Evolutionary conservation across 2,329 filamentous ascomycete species (phyloP), one percentile per base, ranked within the genome.

Genomic region (Venturia nashicola): DNA sequence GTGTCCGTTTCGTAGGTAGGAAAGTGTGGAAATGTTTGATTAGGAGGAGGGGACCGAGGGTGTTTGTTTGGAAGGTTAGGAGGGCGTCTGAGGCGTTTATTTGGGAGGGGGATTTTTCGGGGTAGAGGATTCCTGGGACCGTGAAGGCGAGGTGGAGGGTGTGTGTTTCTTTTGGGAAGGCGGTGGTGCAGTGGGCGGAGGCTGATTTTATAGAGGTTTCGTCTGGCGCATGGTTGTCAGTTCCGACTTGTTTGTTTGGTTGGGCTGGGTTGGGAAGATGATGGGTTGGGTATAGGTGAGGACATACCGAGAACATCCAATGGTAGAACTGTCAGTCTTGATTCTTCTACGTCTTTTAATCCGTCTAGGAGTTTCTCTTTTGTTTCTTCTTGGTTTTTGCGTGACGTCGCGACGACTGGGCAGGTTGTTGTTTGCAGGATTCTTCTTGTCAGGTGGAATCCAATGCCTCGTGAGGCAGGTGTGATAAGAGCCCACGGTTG

Each of bases 21-120:
- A 92, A 87, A 0, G 77, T 76, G 0, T 80, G 79, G 69, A 94
- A 89, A 73, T 91, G 85, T 74, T 94, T 94, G 71, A 90, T 82
- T 64, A 93, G 79, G 63, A 94, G 77, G 70, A 94, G 78, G 0
- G 89, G 88, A 0, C 89, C 89, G 2, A 94, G 77, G 0, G 86
- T 80, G 72, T 94, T 95, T 65, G 89, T 83, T 62, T 80, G 80
- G 73, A 91, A 87, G n/a, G 84, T 91, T 57, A 84, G 76, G n/a
- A 89, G 76, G 20, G 88, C 84, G 43, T 79, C 72, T 23, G 77
- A 78, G 65, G 83, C 81, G 65, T 87, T 77, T 64, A 94, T 82
- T 69, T 89, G 86, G 0, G 75, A 68, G 0, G 86, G 87, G 1
- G 84, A 83, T 72, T 87, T 91, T 71, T 95, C 90, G 0, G 89